Percentiles rank a stretch among this genome's conserved stretches.
phyloP scores from a whole-genome alignment of 2,329 filamentous ascomycete genomes.

The Fusarium chaquense region DNA sequence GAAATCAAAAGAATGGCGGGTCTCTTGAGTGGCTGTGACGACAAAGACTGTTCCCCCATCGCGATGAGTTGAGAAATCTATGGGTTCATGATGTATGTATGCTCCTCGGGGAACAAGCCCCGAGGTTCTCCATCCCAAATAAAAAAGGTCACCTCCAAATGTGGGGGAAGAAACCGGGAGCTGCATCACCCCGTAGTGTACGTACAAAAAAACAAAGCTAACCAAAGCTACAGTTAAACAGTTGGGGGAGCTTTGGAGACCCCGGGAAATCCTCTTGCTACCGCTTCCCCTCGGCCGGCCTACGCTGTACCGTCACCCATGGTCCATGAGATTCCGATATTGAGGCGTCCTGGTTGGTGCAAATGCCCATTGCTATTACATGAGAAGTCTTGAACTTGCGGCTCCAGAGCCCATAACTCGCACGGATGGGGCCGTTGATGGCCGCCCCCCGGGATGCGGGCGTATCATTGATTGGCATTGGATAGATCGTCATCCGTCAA shows the following conservation, averaged over 20 bases:
- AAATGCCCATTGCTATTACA: conserved; percentile 20
- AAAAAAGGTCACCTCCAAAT: conserved; percentile 18
- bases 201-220: neutral
- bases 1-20: conserved; percentile 26
- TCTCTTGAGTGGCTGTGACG: conserved; percentile 28
- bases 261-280: conserved; percentile 55
- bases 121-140: conserved; percentile 24
- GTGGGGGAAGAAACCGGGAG: conserved; percentile 47
- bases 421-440: conserved; percentile 37
- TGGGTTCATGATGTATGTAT: neutral
- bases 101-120: conserved; percentile 29
- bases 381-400: conserved; percentile 39
- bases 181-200: conserved; percentile 31
- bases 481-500: conserved; percentile 23
- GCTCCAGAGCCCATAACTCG: conserved; percentile 5
- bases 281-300: conserved; percentile 49
- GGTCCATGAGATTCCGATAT: conserved; percentile 41
- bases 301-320: conserved; percentile 38
- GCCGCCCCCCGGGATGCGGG: conserved; percentile 22
- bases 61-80: neutral
- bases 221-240: conserved; percentile 1
- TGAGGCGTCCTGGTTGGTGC: conserved; percentile 35
- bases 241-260: conserved; percentile 30
- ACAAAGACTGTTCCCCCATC: conserved; percentile 10
- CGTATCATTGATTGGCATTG: conserved; percentile 47